A percentile compares a stretch with the other conserved stretches of the same genome.
These are phyloP conservation scores for Ganoderma lucidum DNA, from an alignment of 1,284 basidiomycete species.

Conservation along the genomic window DNA sequence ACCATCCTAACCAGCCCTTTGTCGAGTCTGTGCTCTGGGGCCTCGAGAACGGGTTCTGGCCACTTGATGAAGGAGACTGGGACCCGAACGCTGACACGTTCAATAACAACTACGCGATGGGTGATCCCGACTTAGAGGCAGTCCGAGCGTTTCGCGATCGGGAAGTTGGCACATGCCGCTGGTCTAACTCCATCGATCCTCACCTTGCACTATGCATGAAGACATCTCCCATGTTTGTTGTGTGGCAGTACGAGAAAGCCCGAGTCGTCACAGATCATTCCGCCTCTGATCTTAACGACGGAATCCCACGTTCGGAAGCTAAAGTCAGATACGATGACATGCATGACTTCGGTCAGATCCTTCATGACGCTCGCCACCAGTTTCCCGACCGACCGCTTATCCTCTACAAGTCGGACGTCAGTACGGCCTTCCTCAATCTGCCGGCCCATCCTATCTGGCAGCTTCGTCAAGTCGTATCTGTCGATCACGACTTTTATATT, in stretches of 20 bases:
- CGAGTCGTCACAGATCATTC: neutral
- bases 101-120: neutral
- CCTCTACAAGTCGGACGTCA: neutral
- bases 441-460: neutral
- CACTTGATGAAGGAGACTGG: constrained; percentile 25
- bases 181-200: neutral
- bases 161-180: neutral
- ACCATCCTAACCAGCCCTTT: constrained; percentile 40
- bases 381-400: neutral
- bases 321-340: neutral
- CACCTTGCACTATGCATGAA: neutral
- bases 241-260: neutral
- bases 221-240: neutral
- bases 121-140: neutral
- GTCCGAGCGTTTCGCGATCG: neutral
- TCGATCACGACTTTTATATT: neutral
- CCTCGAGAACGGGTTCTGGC: constrained; percentile 40
- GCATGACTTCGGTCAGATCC: neutral
- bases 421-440: neutral
- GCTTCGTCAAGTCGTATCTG: neutral
- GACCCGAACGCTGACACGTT: neutral
- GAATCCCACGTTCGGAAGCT: neutral
- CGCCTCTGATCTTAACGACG: neutral
- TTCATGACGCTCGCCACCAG: neutral
- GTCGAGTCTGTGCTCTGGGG: constrained; percentile 36